Conservation (phyloP, 208 protist species). For the Vickermania ingenoplastis region DNA sequence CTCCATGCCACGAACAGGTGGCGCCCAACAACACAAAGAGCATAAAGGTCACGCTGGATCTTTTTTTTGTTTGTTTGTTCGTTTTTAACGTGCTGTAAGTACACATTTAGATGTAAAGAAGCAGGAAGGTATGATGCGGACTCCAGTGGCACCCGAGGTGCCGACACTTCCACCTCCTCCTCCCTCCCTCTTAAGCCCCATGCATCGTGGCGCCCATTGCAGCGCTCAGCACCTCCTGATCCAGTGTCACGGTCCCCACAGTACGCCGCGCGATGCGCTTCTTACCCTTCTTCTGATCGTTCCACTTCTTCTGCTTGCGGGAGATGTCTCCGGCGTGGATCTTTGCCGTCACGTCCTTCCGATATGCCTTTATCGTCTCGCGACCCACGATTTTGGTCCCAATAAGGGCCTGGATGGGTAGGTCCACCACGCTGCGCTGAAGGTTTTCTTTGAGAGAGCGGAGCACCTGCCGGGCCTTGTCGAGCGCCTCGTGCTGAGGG, state of each 20-base stretch:
- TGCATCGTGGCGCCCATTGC: conserved; percentile 70
- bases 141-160: too few species aligned
- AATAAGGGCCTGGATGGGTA: conserved; percentile 89
- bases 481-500: conserved; percentile 47
- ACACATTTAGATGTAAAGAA: too few species aligned
- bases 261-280: conserved; percentile 90
- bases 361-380: conserved; percentile 89
- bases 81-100: too few species aligned
- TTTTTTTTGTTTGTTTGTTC: too few species aligned
- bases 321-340: conserved; percentile 95
- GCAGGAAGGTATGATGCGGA: too few species aligned
- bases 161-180: too few species aligned
- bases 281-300: conserved; percentile 97
- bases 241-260: conserved; percentile 88
- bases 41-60: too few species aligned
- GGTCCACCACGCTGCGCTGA: conserved; percentile 78
- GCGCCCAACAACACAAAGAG: too few species aligned
- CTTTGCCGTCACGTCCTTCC: conserved; percentile 93
- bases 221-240: conserved; percentile 88
- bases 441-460: conserved; percentile 84
- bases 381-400: conserved; percentile 85
- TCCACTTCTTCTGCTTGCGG: conserved; percentile 94
- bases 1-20: too few species aligned
- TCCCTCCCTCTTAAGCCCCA: too few species aligned
- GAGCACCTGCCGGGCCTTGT: conserved; percentile 61